Percentiles rank a stretch among this genome's conserved stretches.
Evolutionary conservation across 2,329 filamentous ascomycete genomes (phyloP).

Genomic region (Penicillium olsonii): DNA sequence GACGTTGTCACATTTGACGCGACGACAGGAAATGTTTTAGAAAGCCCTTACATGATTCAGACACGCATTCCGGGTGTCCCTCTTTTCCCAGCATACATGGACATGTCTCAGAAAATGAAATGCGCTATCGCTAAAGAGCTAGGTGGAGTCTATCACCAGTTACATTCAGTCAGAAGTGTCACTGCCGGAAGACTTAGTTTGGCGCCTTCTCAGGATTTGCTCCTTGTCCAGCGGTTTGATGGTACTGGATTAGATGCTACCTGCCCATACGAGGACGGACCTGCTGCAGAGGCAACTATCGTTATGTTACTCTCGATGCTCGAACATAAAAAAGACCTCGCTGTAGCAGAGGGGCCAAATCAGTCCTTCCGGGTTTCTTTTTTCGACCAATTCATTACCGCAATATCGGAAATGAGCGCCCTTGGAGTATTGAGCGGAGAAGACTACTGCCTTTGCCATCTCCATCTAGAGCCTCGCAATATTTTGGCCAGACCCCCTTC

Average conservation of each 20-base stretch:
- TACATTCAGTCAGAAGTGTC: not conserved
- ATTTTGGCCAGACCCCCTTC: not conserved
- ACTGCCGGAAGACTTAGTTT: not conserved
- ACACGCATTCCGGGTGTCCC: not conserved
- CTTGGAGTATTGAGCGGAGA: not conserved
- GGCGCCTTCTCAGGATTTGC: not conserved
- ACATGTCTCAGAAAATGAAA: not conserved
- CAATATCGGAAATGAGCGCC: not conserved
- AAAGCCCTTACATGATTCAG: not conserved
- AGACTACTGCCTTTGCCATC: not conserved
- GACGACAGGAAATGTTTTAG: not conserved
- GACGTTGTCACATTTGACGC: not conserved
- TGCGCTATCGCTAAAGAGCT: not conserved
- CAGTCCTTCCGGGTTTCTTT: not conserved
- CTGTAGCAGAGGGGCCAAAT: not conserved
- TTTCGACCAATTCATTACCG: not conserved
- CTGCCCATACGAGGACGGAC: not conserved
- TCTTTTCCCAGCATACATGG: not conserved
- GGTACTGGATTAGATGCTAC: not conserved
- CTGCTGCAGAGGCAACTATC: not conserved
- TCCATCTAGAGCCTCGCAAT: not conserved
- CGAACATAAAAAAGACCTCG: not conserved
- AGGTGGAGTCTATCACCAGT: not conserved
- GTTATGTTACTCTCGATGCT: not conserved
- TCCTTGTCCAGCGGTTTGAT: not conserved